Evolutionary conservation across 108 stramenopile species (phyloP), one percentile per base, ranked within the genome.

Genomic region (Poteriospumella lacustris): DNA sequence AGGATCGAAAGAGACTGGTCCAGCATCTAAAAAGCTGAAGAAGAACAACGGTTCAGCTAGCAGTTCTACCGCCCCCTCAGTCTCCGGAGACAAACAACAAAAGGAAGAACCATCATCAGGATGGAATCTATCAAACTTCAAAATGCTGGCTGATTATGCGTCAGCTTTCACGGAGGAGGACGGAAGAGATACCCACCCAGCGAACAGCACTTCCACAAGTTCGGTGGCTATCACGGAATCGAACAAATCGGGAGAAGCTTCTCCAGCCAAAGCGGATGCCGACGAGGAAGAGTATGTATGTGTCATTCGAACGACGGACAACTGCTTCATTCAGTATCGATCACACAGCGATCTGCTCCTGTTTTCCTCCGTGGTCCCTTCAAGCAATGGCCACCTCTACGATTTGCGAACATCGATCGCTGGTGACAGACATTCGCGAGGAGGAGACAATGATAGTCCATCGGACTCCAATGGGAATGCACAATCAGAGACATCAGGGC

Each of bases 211-310:
- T 56, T 19, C 24, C 52, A 56, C 15, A 56, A 19, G 52, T 15
- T 56, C 52, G 31, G 31, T 64, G 9, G 29, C 36, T 12, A 19
- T 24, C 3, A 64, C 15, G 31, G 15, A 3, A 12, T 12, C 9
- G 29, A 64, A 12, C n/a, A n/a, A n/a, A n/a, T n/a, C n/a, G n/a
- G n/a, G n/a, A n/a, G n/a, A n/a, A n/a, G n/a, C n/a, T n/a, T n/a
- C n/a, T n/a, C n/a, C n/a, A n/a, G n/a, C n/a, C n/a, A n/a, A n/a
- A n/a, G n/a, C n/a, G n/a, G n/a, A n/a, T n/a, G n/a, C n/a, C n/a
- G 60, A 64, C 9, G 60, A 64, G 28, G 60, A 64, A 9, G 60
- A 64, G 60, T 64, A 34, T 64, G 60, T 64, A 3, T 64, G 60
- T 64, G 60, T 64, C 29, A 64, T 64, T 24, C 60, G 60, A 12